Evolutionary conservation across 495 filamentous ascomycete species (phyloP).

Genomic region (Aspergillus heteromorphus): DNA sequence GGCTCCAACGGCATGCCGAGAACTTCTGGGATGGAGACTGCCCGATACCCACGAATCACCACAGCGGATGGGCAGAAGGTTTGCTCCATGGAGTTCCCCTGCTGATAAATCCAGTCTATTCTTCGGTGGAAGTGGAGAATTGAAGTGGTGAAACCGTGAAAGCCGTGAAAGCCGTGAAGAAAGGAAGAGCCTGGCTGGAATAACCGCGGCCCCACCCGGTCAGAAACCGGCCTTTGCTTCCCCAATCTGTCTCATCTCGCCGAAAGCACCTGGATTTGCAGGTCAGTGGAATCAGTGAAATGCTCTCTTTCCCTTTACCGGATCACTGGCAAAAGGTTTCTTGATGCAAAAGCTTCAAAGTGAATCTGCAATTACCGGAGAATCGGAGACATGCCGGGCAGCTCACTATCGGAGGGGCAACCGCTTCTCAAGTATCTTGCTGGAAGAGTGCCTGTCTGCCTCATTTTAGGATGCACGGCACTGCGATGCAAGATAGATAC

Average conservation of each 20-base stretch:
- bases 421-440: too few species aligned
- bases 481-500: too few species aligned
- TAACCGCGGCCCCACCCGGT: neutral
- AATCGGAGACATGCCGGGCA: too few species aligned
- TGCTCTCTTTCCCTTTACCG: too few species aligned
- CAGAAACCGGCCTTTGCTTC: neutral
- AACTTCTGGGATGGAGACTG: neutral
- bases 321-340: too few species aligned
- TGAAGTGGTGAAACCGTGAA: neutral
- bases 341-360: too few species aligned
- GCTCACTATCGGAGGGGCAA: too few species aligned
- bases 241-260: neutral
- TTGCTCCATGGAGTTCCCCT: neutral
- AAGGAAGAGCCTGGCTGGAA: neutral
- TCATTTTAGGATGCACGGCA: too few species aligned
- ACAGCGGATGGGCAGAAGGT: neutral
- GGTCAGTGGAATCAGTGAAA: too few species aligned
- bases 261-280: too few species aligned
- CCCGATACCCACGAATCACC: neutral
- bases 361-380: too few species aligned
- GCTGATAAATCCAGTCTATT: slow-evolving; percentile 1
- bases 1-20: neutral
- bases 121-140: neutral
- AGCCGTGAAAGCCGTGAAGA: neutral
- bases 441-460: too few species aligned